A percentile compares a stretch with the other conserved stretches of the same genome.
Conservation (phyloP, 176 grass and related monocot genomes). For the Eragrostis nindensis region DNA sequence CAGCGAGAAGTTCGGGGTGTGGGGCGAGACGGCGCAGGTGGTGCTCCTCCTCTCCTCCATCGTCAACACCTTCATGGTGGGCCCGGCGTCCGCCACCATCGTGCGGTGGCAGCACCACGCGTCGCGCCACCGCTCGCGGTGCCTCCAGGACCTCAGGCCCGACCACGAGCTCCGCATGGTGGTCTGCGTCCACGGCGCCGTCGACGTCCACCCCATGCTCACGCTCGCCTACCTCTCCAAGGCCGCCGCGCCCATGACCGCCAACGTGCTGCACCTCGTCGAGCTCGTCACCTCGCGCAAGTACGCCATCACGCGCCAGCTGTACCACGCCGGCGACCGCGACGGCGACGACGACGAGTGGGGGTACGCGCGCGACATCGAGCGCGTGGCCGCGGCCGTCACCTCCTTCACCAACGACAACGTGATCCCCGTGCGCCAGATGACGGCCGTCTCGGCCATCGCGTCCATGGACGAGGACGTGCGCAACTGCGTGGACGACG, state of each 20-base stretch:
- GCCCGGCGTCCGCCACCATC: constrained; percentile 63
- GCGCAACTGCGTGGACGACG: constrained; percentile 63
- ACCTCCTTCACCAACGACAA: constrained; percentile 44
- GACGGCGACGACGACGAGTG: constrained; percentile 26
- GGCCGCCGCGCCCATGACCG: constrained; percentile 34
- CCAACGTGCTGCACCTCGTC: constrained; percentile 64
- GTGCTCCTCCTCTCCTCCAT: constrained; percentile 54
- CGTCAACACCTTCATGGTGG: constrained; percentile 63
- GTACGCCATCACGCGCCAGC: constrained; percentile 58
- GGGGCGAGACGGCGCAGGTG: constrained; percentile 38
- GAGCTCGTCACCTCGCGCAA: constrained; percentile 60
- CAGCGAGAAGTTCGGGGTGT: constrained; percentile 19
- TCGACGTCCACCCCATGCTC: constrained; percentile 46
- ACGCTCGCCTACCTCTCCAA: constrained; percentile 45
- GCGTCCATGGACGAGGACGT: constrained; percentile 67
- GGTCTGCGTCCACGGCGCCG: constrained; percentile 55
- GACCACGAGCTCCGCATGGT: constrained; percentile 66
- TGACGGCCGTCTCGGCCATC: constrained; percentile 59
- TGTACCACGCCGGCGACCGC: constrained; percentile 32
- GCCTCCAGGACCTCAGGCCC: constrained; percentile 53
- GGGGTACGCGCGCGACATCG: constrained; percentile 51
- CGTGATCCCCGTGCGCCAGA: constrained; percentile 33
- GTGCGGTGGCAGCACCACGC: constrained; percentile 50
- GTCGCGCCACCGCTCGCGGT: constrained; percentile 45
- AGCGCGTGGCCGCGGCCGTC: constrained; percentile 44